Percentiles rank a stretch among this genome's conserved stretches.
These are phyloP conservation scores for Ogataea naganishii DNA, from an alignment of 805 yeast genomes.

Conservation along the genomic window DNA sequence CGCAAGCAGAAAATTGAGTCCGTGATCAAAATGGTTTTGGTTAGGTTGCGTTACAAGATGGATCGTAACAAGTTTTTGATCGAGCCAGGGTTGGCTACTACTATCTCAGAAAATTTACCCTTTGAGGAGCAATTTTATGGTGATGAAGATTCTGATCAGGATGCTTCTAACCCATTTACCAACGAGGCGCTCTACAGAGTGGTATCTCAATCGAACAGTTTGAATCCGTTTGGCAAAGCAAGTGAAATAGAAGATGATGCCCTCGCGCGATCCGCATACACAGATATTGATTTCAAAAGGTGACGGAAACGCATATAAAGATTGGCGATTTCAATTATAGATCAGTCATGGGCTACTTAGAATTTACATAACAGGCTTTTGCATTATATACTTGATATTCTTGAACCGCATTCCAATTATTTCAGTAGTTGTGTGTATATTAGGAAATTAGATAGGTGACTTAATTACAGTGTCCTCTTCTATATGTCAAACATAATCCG, in stretches of 20 bases:
- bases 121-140: neutral
- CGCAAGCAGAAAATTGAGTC: slow-evolving; percentile 34
- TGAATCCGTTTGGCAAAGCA: slow-evolving; percentile 19
- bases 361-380: too few relatives aligned
- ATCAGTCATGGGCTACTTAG: too few relatives aligned
- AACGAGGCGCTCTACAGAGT: slow-evolving; percentile 13
- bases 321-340: neutral
- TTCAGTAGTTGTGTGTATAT: too few relatives aligned
- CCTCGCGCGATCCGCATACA: too few relatives aligned
- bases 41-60: slow-evolving; percentile 36
- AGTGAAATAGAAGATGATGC: neutral
- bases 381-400: too few relatives aligned
- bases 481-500: too few relatives aligned
- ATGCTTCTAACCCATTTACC: slow-evolving; percentile 13
- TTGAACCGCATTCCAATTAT: too few relatives aligned
- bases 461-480: too few relatives aligned
- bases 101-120: neutral
- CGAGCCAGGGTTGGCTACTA: neutral
- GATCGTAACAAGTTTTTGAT: slow-evolving; percentile 8
- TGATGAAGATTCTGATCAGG: slow-evolving; percentile 4
- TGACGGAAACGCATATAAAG: neutral
- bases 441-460: too few relatives aligned
- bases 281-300: too few relatives aligned
- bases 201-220: slow-evolving; percentile 15
- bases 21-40: slow-evolving; percentile 36